These are phyloP conservation scores for Eucalyptus virginea DNA, from an alignment of 345 rosid genomes.

Conservation along the genomic window DNA sequence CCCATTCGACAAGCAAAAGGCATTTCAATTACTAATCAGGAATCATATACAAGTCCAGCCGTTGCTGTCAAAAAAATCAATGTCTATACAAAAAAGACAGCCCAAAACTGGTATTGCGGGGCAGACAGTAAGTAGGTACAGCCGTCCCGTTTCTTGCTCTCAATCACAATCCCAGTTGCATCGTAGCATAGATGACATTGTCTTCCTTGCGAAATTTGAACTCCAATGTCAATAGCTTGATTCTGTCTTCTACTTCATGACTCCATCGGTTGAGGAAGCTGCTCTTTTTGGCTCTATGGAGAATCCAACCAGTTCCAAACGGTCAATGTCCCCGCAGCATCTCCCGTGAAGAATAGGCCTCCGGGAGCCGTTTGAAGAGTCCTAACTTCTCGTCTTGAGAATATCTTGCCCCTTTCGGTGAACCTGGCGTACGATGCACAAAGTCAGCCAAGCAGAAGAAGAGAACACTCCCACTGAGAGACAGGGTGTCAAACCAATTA, in stretches of 20 bases:
- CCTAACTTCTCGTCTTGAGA: constrained; percentile 15
- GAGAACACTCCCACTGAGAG: background rate
- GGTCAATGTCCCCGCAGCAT: constrained; percentile 19
- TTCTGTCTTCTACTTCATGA: background rate
- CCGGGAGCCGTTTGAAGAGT: constrained; percentile 19
- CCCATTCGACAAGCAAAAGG: background rate
- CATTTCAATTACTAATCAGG: background rate
- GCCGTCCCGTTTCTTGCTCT: background rate
- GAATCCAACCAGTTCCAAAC: constrained; percentile 16
- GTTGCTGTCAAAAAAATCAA: background rate
- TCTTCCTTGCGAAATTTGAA: background rate
- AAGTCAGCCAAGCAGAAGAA: too few species aligned
- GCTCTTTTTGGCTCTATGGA: background rate
- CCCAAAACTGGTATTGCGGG: background rate
- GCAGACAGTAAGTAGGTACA: background rate
- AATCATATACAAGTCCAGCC: background rate
- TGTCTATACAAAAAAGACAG: background rate
- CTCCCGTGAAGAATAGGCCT: constrained; percentile 45
- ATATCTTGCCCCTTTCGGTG: constrained; percentile 37
- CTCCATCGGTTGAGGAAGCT: background rate
- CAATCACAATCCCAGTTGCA: background rate
- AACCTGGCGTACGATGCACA: constrained; percentile 6
- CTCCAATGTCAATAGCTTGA: background rate
- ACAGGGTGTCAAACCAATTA: background rate
- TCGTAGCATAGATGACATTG: background rate